Conservation (phyloP, 305 asterid species). For the Rubia peregrina region DNA sequence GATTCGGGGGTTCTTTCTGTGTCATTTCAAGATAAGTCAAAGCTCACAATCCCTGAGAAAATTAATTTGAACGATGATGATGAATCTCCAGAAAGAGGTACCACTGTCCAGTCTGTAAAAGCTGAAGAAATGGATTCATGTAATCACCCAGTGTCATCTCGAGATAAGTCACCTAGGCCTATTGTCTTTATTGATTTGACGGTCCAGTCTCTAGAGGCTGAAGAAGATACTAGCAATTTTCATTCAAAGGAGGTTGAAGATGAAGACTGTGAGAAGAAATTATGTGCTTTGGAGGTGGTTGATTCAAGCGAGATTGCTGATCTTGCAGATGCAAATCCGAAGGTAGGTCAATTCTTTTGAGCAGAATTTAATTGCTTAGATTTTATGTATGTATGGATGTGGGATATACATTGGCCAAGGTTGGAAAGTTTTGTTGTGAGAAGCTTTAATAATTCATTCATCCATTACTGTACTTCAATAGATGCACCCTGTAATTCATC, state of each 20-base stretch:
- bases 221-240: neutral
- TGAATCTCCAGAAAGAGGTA: slow-evolving; percentile 20
- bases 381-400: neutral
- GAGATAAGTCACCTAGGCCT: slow-evolving; percentile 13
- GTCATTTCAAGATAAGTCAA: neutral
- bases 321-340: neutral
- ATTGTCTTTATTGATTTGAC: neutral
- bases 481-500: neutral
- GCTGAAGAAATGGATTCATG: slow-evolving; percentile 25
- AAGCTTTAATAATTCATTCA: neutral
- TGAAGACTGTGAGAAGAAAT: neutral
- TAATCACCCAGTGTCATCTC: neutral
- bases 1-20: slow-evolving; percentile 9
- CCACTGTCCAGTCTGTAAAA: slow-evolving; percentile 21
- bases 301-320: neutral
- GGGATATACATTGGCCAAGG: neutral
- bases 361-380: neutral
- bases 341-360: neutral
- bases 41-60: slow-evolving; percentile 13
- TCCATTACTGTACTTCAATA: neutral
- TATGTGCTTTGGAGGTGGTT: neutral
- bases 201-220: neutral
- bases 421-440: neutral
- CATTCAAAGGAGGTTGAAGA: neutral
- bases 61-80: slow-evolving; percentile 53